phyloP scores from a whole-genome alignment of 2,329 filamentous ascomycete genomes.

The Aspergillus terreus region DNA sequence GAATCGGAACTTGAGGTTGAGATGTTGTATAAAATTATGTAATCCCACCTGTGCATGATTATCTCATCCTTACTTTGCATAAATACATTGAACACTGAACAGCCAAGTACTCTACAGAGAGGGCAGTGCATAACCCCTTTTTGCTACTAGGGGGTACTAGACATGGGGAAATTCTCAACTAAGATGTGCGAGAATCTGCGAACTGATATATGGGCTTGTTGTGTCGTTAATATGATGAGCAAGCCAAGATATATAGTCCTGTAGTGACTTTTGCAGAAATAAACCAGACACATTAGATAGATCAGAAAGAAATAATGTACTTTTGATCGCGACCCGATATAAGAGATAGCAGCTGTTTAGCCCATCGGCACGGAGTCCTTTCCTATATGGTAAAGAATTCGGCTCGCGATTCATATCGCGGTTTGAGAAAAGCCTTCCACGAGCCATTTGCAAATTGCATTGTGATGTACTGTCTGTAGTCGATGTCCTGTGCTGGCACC shows the following conservation, averaged over 20 bases:
- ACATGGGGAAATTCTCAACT: too few relatives aligned
- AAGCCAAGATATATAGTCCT: neutral
- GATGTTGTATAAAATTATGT: neutral
- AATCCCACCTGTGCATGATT: neutral
- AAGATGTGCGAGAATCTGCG: too few relatives aligned
- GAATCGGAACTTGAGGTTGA: neutral
- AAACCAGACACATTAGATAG: neutral
- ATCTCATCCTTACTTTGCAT: neutral
- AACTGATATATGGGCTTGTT: too few relatives aligned
- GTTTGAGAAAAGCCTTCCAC: neutral
- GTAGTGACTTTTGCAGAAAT: neutral
- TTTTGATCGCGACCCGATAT: neutral
- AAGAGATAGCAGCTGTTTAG: too few relatives aligned
- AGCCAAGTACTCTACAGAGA: too few relatives aligned
- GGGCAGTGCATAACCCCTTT: too few relatives aligned
- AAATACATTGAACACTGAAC: neutral
- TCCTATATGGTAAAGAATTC: neutral
- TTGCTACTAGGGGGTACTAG: too few relatives aligned
- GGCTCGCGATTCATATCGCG: neutral
- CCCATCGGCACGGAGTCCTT: too few relatives aligned
- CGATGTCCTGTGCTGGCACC: neutral
- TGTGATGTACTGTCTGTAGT: conserved; percentile 1
- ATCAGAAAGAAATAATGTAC: neutral
- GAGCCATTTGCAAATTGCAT: neutral
- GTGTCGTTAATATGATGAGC: neutral